Evolutionary conservation across 768 basidiomycete genomes (phyloP).

Genomic region (Lactarius psammicola): DNA sequence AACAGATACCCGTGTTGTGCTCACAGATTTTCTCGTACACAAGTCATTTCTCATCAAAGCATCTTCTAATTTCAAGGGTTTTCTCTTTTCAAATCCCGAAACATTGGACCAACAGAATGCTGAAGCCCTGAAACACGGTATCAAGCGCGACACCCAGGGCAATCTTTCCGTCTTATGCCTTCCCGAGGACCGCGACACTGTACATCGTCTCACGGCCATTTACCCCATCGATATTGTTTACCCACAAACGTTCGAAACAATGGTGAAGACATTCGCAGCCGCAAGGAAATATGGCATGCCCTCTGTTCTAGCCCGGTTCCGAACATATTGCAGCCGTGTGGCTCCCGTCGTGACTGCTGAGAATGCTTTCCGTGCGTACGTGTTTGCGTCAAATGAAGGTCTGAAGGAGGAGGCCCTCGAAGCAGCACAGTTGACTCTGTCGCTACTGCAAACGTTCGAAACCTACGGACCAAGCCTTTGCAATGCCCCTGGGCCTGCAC

Average conservation of each 20-base stretch:
- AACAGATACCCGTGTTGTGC: not conserved
- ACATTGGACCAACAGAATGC: not conserved
- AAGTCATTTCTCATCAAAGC: conserved; percentile 14
- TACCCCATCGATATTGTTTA: conserved; percentile 17
- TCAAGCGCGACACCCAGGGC: not conserved
- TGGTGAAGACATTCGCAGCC: not conserved
- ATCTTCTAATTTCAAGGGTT: conserved; percentile 16
- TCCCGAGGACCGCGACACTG: conserved; percentile 14
- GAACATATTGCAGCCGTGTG: conserved; percentile 2
- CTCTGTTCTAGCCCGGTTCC: conserved; percentile 1
- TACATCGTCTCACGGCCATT: conserved; percentile 17
- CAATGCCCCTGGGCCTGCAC: conserved; percentile 9
- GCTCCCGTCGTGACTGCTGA: conserved; percentile 6
- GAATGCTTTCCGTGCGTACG: conserved; percentile 14
- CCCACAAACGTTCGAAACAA: conserved; percentile 9
- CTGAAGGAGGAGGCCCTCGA: conserved; percentile 13
- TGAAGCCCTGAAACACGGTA: not conserved
- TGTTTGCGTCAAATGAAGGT: conserved; percentile 8
- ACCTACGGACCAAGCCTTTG: conserved; percentile 5
- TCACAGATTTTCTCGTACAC: conserved; percentile 17
- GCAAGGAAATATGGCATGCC: conserved; percentile 11
- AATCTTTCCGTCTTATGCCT: conserved; percentile 11
- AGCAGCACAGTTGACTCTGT: conserved; percentile 12
- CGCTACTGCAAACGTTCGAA: conserved; percentile 1
- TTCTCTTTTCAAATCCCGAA: conserved; percentile 1